Evolutionary conservation across 148 eudicot genomes (phyloP).

Genomic region (Spergularia marina): DNA sequence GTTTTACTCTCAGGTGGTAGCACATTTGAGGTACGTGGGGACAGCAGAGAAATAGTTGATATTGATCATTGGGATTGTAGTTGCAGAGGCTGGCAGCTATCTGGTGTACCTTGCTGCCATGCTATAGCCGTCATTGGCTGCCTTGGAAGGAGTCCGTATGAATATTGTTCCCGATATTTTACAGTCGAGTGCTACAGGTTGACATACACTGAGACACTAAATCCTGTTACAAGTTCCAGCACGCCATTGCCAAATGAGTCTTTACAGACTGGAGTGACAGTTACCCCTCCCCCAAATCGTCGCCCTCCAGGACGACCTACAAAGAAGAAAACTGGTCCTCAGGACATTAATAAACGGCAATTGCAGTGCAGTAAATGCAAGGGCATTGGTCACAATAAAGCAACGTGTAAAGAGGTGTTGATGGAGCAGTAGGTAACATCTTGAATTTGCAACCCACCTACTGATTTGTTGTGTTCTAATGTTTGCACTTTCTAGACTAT

Average conservation of each 20-base stretch:
- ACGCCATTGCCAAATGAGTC: constrained; percentile 38
- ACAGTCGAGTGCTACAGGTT: constrained; percentile 57
- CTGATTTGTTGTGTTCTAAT: not conserved
- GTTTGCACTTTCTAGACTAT: not conserved
- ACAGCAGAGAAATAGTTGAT: constrained; percentile 66
- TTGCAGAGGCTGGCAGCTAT: constrained; percentile 83
- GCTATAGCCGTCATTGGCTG: constrained; percentile 68
- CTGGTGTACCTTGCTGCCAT: constrained; percentile 88
- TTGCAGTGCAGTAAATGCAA: constrained; percentile 90
- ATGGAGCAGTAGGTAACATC: constrained; percentile 27
- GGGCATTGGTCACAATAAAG: constrained; percentile 85
- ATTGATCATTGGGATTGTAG: constrained; percentile 71
- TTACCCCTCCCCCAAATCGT: constrained; percentile 86
- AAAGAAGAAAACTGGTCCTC: constrained; percentile 51
- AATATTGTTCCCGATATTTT: constrained; percentile 67
- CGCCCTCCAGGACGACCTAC: constrained; percentile 95
- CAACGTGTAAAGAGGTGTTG: constrained; percentile 69
- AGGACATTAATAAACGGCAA: constrained; percentile 65
- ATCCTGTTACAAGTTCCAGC: constrained; percentile 56
- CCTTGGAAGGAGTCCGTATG: constrained; percentile 50
- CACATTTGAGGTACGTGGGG: constrained; percentile 80
- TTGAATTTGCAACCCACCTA: not conserved
- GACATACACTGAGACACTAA: constrained; percentile 66
- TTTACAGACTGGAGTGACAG: constrained; percentile 48
- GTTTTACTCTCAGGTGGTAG: constrained; percentile 50